These are phyloP conservation scores for Rosa multiflora DNA, from an alignment of 306 rosid species.

Conservation along the genomic window DNA sequence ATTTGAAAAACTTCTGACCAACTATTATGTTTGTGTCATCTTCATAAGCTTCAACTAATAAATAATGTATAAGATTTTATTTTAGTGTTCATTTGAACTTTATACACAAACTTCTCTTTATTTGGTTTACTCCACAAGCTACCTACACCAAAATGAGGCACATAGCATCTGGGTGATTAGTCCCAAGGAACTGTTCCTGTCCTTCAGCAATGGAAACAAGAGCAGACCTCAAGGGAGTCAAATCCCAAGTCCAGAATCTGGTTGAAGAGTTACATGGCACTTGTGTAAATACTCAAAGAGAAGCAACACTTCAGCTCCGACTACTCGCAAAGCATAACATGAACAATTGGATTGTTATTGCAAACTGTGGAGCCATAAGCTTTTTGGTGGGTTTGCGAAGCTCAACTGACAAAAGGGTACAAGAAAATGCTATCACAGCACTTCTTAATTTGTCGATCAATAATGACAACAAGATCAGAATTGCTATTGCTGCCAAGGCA, in stretches of 20 bases:
- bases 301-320: slow-evolving; percentile 67
- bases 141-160: slow-evolving; percentile 36
- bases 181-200: slow-evolving; percentile 48
- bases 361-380: slow-evolving; percentile 73
- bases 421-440: slow-evolving; percentile 90
- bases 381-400: slow-evolving; percentile 65
- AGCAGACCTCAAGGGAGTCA: slow-evolving; percentile 69
- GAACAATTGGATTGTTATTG: slow-evolving; percentile 79
- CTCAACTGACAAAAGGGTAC: slow-evolving; percentile 53
- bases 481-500: slow-evolving; percentile 67
- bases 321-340: slow-evolving; percentile 60
- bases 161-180: slow-evolving; percentile 61
- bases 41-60: no score
- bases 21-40: no score
- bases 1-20: no score
- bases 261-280: slow-evolving; percentile 48
- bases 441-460: slow-evolving; percentile 87
- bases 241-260: slow-evolving; percentile 60
- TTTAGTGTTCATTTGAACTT: no score
- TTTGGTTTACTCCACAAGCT: no score
- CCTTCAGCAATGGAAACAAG: slow-evolving; percentile 54
- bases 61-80: no score
- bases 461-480: slow-evolving; percentile 67
- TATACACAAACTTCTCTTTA: no score
- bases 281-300: slow-evolving; percentile 66